phyloP scores from a whole-genome alignment of 169 alveolate genomes.

The Babesia microti region DNA sequence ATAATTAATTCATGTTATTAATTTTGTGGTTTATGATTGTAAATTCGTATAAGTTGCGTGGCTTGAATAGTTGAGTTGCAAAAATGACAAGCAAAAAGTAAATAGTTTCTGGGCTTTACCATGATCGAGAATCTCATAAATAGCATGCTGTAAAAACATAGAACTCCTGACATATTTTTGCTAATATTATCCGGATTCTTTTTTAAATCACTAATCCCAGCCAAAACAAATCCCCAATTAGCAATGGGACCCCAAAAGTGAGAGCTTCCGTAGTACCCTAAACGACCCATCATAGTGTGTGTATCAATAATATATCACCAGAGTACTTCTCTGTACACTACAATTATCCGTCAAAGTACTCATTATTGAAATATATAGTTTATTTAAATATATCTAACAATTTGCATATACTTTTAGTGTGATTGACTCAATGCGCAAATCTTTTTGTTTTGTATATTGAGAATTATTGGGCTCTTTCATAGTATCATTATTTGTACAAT shows the following conservation, averaged over 20 bases:
- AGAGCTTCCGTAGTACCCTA: slow-evolving; percentile 49
- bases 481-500: no score
- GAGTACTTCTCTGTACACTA: no score
- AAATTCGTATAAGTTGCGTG: slow-evolving; percentile 41
- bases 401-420: no score
- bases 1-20: no score
- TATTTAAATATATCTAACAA: no score
- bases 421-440: no score
- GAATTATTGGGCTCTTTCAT: no score
- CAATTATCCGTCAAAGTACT: no score
- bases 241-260: slow-evolving; percentile 93
- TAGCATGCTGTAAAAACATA: slow-evolving; percentile 72
- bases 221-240: slow-evolving; percentile 89
- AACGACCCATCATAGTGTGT: no score
- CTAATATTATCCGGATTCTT: slow-evolving; percentile 75
- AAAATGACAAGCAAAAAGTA: slow-evolving; percentile 75
- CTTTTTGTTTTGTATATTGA: no score
- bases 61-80: slow-evolving; percentile 69
- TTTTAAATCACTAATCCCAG: slow-evolving; percentile 70
- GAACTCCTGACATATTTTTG: slow-evolving; percentile 75
- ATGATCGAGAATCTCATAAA: slow-evolving; percentile 83
- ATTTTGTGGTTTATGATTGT: slow-evolving; percentile 8
- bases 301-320: no score
- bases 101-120: slow-evolving; percentile 73
- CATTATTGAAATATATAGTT: no score